phyloP scores from a whole-genome alignment of 345 rosid species.

The Brassica napus region Da-Ae NC_063445.1:7473501-7474000 shows the following conservation, averaged over 20 bases:
- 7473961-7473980: background rate
- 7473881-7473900: background rate
- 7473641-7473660: background rate
- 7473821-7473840: constrained; percentile 8
- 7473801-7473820: background rate
- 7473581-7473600: constrained; percentile 38
- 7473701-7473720: constrained; percentile 30
- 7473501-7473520: background rate
- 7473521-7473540: constrained; percentile 15
- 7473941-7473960: background rate
- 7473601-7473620: constrained; percentile 2
- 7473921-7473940: background rate
- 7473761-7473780: constrained; percentile 11
- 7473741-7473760: constrained; percentile 1
- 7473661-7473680: background rate
- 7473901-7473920: background rate
- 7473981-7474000: background rate
- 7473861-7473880: background rate
- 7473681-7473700: constrained; percentile 7
- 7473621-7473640: constrained; percentile 64
- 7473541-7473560: constrained; percentile 19
- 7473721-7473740: constrained; percentile 37
- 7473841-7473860: background rate
- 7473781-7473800: background rate
- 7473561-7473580: constrained; percentile 52